These are phyloP conservation scores for Linnemannia elongata DNA, from an alignment of 192 early-diverging fungal species.

Conservation along the genomic window DNA sequence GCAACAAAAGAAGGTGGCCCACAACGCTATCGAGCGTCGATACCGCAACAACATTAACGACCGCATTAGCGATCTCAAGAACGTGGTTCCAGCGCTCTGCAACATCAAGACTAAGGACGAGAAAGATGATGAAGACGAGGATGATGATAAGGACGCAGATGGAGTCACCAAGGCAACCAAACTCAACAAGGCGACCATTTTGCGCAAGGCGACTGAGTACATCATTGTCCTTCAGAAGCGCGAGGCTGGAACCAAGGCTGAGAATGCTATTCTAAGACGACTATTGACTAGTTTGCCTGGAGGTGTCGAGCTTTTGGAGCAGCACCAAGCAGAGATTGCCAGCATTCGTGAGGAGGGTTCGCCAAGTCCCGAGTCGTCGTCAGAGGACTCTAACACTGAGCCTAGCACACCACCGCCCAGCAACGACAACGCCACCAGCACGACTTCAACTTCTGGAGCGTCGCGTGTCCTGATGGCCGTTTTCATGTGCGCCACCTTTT, in stretches of 20 bases:
- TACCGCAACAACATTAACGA: constrained; percentile 99
- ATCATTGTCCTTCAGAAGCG: constrained; percentile 72
- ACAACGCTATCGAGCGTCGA: constrained; percentile 94
- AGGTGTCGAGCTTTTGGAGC: constrained; percentile 58
- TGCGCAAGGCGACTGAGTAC: constrained; percentile 94
- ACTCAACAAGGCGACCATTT: constrained; percentile 94
- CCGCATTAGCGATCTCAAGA: constrained; percentile 88
- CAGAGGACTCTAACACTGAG: constrained; percentile 41
- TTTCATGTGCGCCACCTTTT: constrained; percentile 71
- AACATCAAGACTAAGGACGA: constrained; percentile 68
- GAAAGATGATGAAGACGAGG: constrained; percentile 71
- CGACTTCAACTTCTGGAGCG: constrained; percentile 47
- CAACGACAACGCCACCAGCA: background rate
- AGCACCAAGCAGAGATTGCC: constrained; percentile 25
- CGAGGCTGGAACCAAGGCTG: constrained; percentile 57
- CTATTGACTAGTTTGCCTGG: constrained; percentile 61
- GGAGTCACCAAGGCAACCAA: constrained; percentile 89
- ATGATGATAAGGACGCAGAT: constrained; percentile 72
- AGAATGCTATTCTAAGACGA: constrained; percentile 61
- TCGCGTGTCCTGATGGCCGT: constrained; percentile 70
- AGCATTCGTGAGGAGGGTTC: constrained; percentile 22
- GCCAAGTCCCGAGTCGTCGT: constrained; percentile 16
- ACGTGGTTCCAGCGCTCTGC: constrained; percentile 86
- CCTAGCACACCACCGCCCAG: constrained; percentile 50
- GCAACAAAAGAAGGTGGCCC: constrained; percentile 90